phyloP scores from a whole-genome alignment of 2,329 filamentous ascomycete species.

The Periconia sp. region DNA sequence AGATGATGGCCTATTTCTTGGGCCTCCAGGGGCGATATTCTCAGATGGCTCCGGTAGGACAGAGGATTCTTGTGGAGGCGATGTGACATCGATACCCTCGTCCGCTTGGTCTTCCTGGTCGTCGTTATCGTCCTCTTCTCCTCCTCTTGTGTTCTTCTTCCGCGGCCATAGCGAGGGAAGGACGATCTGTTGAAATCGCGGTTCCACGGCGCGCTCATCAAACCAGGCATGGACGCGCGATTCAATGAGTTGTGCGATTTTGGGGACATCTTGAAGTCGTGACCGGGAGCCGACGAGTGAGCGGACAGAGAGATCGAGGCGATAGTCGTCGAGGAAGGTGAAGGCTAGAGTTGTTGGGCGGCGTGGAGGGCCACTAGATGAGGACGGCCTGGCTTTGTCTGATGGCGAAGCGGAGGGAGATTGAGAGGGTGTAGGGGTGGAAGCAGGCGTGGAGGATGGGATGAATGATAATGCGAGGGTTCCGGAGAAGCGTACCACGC shows the following conservation, averaged over 20 bases:
- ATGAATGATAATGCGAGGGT: conserved; percentile 93
- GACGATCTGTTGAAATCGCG: conserved; percentile 83
- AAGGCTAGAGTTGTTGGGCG: conserved; percentile 86
- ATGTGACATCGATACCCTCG: conserved; percentile 13
- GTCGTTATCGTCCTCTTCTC: conserved; percentile 47
- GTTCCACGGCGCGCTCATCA: conserved; percentile 82
- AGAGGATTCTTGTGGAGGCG: neutral
- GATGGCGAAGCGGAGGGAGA: conserved; percentile 1
- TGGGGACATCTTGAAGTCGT: conserved; percentile 80
- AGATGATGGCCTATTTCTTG: conserved; percentile 2
- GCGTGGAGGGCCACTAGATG: conserved; percentile 29
- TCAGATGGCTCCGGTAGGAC: conserved; percentile 2
- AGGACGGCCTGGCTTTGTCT: conserved; percentile 41
- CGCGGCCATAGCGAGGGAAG: conserved; percentile 81
- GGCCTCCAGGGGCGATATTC: neutral
- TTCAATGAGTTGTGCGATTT: conserved; percentile 84
- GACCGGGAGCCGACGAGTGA: conserved; percentile 79
- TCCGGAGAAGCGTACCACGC: conserved; percentile 90
- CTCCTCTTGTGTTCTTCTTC: conserved; percentile 79
- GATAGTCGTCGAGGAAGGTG: conserved; percentile 87
- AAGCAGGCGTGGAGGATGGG: conserved; percentile 56
- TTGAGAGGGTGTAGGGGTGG: conserved; percentile 24
- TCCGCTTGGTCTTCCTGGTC: conserved; percentile 15
- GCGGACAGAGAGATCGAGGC: conserved; percentile 78
- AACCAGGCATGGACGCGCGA: conserved; percentile 82